Conservation (phyloP, 257 asterid species). For the Salvia splendens region DNA sequence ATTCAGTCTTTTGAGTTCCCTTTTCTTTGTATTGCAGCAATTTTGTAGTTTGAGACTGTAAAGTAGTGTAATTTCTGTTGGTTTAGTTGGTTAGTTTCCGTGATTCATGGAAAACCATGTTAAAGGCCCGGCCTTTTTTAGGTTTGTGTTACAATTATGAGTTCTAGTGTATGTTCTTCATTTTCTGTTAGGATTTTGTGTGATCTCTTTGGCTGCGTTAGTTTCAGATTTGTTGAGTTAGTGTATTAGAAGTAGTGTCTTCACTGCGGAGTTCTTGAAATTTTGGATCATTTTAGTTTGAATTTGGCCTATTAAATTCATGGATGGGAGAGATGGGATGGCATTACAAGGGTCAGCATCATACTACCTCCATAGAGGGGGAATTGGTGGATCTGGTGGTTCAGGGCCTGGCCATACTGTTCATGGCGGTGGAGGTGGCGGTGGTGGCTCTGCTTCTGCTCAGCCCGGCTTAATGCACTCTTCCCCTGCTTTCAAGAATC, state of each 20-base stretch:
- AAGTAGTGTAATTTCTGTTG: conserved; percentile 20
- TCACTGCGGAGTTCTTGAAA: conserved; percentile 15
- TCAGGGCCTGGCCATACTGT: conserved; percentile 39
- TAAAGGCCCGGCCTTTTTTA: conserved; percentile 16
- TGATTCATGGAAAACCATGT: conserved; percentile 52
- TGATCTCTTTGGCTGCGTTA: conserved; percentile 30
- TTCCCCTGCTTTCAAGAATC: conserved; percentile 53
- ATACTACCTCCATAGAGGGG: conserved; percentile 68
- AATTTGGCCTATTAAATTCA: conserved; percentile 47
- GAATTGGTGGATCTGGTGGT: conserved; percentile 47
- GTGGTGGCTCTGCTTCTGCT: conserved; percentile 37
- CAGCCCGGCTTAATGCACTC: conserved; percentile 40
- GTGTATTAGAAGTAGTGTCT: not conserved
- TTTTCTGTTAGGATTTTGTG: conserved; percentile 24
- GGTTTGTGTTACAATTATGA: conserved; percentile 23
- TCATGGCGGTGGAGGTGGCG: conserved; percentile 31
- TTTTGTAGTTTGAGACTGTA: conserved; percentile 22
- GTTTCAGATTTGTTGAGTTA: conserved; percentile 38
- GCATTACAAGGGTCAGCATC: conserved; percentile 61
- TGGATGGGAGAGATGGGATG: conserved; percentile 80
- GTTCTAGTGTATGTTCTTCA: conserved; percentile 17
- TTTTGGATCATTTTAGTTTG: conserved; percentile 29
- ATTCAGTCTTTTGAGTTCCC: conserved; percentile 28
- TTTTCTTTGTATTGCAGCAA: conserved; percentile 10
- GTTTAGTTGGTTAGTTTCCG: conserved; percentile 10